Conservation (phyloP, 352 stramenopile genomes). For the Phytophthora europaea region DNA sequence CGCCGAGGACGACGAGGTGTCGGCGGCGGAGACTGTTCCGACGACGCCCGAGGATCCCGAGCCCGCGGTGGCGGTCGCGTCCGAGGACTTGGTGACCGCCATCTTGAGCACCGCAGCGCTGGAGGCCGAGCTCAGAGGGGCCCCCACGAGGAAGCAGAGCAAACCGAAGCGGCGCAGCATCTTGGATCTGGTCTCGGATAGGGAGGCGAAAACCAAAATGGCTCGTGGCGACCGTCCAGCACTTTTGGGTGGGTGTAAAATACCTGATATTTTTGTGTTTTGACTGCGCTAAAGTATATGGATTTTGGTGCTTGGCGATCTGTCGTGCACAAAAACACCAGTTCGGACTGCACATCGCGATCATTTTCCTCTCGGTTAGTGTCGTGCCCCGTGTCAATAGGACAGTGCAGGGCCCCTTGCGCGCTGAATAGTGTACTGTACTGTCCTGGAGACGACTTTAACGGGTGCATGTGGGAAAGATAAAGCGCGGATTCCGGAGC, state of each 20-base stretch:
- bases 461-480: background rate
- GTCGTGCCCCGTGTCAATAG: background rate
- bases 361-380: conserved; percentile 27
- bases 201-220: conserved; percentile 25
- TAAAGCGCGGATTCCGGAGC: background rate
- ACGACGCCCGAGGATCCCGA: conserved; percentile 16
- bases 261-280: conserved; percentile 30
- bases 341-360: conserved; percentile 20
- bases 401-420: background rate
- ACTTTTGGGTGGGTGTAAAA: conserved; percentile 21
- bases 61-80: background rate
- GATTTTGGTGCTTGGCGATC: background rate
- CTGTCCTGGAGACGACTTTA: background rate
- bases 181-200: background rate
- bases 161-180: conserved; percentile 28
- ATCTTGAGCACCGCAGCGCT: conserved; percentile 18
- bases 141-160: conserved; percentile 19
- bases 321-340: background rate
- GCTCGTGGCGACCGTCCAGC: background rate
- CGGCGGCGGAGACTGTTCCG: conserved; percentile 9
- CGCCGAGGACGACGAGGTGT: conserved; percentile 5
- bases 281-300: background rate
- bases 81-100: conserved; percentile 25
- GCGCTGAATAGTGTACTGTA: too few species aligned
- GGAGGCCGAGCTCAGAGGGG: conserved; percentile 1